Evolutionary conservation across 2,329 filamentous ascomycete species (phyloP), one percentile per base, ranked within the genome.

Genomic region (Aspergillus fumigatus): DNA sequence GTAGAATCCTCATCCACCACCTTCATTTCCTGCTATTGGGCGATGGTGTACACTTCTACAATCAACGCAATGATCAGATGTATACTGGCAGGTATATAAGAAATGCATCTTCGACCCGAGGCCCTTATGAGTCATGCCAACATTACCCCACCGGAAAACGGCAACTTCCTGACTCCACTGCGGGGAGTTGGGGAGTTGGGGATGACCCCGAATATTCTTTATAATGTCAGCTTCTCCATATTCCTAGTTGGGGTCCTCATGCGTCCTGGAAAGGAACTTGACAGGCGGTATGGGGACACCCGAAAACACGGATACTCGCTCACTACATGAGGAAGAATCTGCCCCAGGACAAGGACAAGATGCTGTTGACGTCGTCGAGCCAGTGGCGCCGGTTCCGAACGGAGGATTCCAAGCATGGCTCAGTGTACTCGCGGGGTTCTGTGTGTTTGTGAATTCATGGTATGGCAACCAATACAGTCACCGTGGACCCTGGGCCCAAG

Each of bases 361-460:
- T 14, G 11, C 21, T 6, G 40, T 10, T 5, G n/a, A 21, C n/a
- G 40, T 2, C 3, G 57, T 35, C 17, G 21, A n/a, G 5, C 52
- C 51, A 17, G 55, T 51, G 4, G 59, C 60, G 38, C 53, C 48
- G 25, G 57, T 55, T 27, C 52, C 64, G 10, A 63, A 71, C 35
- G 68, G 68, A 2, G 68, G 68, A 11, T 38, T 68, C 10, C 50
- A 70, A 29, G 67, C 64, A 3, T 71, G 70, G 67, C 48, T 72
- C 40, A 65, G 59, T 14, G 69, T 72, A 0, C 47, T 69, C 4
- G 69, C 67, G 6, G 61, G 65, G 0, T 72, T 72, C 25, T 68
- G 68, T 52, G 63, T 72, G 2, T 72, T 72, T 55, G 62, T 70
- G 1, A 72, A 72, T 51, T 69, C 70, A 10, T 72, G 70, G 70